These are phyloP conservation scores for Thraustochytrium sp. DNA, from an alignment of 352 stramenopile species.

Conservation along the genomic window DNA sequence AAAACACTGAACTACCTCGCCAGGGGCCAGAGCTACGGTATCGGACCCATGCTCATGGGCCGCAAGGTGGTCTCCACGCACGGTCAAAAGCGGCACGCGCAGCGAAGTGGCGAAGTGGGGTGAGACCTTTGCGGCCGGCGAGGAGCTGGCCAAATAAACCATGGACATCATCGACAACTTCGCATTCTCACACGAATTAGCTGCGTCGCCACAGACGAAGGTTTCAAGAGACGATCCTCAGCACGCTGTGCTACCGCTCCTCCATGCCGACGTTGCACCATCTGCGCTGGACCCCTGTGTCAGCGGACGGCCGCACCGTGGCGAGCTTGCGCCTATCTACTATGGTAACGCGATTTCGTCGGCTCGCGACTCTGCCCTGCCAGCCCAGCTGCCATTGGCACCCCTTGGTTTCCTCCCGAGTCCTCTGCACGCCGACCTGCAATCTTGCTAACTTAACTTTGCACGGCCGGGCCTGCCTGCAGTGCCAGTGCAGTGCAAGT, in stretches of 20 bases:
- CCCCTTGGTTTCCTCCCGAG: no score
- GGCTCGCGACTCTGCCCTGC: no score
- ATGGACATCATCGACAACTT: background rate
- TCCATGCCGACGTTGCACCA: background rate
- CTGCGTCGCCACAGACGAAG: background rate
- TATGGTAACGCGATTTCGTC: no score
- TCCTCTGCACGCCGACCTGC: no score
- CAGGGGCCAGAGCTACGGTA: background rate
- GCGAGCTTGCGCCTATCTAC: no score
- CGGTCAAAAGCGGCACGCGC: background rate
- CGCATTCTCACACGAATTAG: background rate
- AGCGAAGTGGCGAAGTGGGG: background rate
- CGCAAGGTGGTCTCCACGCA: background rate
- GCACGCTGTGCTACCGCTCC: background rate
- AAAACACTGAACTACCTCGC: background rate
- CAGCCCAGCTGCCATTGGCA: no score
- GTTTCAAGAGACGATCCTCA: background rate
- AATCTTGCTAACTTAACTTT: no score
- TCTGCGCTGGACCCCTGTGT: background rate
- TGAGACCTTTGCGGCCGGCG: background rate
- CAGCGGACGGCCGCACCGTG: background rate
- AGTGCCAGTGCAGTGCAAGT: no score
- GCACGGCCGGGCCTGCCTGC: no score
- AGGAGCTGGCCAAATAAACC: constrained; percentile 5
- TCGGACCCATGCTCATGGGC: background rate